Percentiles rank a stretch among this genome's conserved stretches.
Conservation (phyloP, 805 yeast genomes). For the Komagataella pseudopastoris region DNA sequence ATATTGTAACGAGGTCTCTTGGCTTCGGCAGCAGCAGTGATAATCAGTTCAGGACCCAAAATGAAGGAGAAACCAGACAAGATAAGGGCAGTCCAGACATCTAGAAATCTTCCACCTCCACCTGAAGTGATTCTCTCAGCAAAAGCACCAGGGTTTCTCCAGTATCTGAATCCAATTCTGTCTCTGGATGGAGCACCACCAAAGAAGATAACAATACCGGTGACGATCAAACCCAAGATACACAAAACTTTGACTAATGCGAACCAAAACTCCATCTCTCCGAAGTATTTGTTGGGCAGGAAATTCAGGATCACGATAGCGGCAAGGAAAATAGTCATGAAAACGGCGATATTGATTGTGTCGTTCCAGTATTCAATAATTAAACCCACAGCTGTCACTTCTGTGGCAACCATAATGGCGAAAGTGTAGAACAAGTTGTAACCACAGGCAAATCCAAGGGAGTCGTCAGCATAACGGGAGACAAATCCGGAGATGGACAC, state of each 20-base stretch:
- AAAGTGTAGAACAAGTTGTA: constrained; percentile 31
- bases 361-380: constrained; percentile 51
- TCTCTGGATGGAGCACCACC: constrained; percentile 43
- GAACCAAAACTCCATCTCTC: constrained; percentile 54
- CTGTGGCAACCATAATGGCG: constrained; percentile 42
- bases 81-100: constrained; percentile 47
- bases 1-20: constrained; percentile 44
- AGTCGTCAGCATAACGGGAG: constrained; percentile 26
- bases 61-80: constrained; percentile 58
- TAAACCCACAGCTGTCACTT: constrained; percentile 51
- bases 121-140: constrained; percentile 31
- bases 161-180: constrained; percentile 13
- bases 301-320: constrained; percentile 32
- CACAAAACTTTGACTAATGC: constrained; percentile 52
- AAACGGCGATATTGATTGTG: constrained; percentile 39
- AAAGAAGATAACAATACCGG: constrained; percentile 43
- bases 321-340: constrained; percentile 41
- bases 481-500: constrained; percentile 42
- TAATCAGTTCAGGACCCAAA: constrained; percentile 50
- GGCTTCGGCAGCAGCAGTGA: constrained; percentile 44
- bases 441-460: constrained; percentile 49
- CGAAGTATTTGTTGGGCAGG: constrained; percentile 31
- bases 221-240: constrained; percentile 45
- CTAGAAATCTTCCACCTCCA: constrained; percentile 46
- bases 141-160: constrained; percentile 16